Conservation (phyloP, 805 yeast genomes). For the Myxozyma vanderwaltii region DNA sequence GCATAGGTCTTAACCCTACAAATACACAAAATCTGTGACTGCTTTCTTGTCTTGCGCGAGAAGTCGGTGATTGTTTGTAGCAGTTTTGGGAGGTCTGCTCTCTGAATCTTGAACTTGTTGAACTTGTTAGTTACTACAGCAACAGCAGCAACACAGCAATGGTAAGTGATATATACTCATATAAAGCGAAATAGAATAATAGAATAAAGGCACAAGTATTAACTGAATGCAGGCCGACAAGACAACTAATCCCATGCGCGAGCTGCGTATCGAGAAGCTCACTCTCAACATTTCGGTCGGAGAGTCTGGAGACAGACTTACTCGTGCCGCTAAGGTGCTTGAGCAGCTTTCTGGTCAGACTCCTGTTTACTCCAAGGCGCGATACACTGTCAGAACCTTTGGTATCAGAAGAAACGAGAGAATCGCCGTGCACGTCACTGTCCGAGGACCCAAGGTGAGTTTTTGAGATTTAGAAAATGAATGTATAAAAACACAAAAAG, state of each 20-base stretch:
- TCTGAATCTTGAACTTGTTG: background rate
- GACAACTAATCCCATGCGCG: conserved; percentile 88
- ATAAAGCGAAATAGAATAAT: background rate
- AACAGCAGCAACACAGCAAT: conserved; percentile 7
- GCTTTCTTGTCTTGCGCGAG: background rate
- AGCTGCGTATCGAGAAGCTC: conserved; percentile 97
- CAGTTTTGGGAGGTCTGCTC: too few relatives aligned
- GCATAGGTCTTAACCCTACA: conserved; percentile 9
- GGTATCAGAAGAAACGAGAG: conserved; percentile 99
- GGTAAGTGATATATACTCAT: background rate
- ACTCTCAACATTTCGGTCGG: conserved; percentile 99
- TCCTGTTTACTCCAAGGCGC: conserved; percentile 99
- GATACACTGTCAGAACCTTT: conserved; percentile 99
- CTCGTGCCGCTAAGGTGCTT: conserved; percentile 99
- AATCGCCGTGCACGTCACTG: conserved; percentile 98
- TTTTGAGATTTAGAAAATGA: conserved; percentile 36
- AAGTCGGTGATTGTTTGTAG: background rate
- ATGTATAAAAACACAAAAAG: background rate
- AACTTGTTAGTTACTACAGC: background rate
- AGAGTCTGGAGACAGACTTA: conserved; percentile 99
- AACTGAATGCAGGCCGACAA: conserved; percentile 36
- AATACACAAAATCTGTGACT: background rate
- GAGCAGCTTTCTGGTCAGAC: conserved; percentile 99
- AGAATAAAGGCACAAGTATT: background rate
- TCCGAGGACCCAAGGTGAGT: conserved; percentile 89